These are phyloP conservation scores for Suhomyces guaymorum DNA, from an alignment of 1,139 yeast species.

Conservation along the genomic window DNA sequence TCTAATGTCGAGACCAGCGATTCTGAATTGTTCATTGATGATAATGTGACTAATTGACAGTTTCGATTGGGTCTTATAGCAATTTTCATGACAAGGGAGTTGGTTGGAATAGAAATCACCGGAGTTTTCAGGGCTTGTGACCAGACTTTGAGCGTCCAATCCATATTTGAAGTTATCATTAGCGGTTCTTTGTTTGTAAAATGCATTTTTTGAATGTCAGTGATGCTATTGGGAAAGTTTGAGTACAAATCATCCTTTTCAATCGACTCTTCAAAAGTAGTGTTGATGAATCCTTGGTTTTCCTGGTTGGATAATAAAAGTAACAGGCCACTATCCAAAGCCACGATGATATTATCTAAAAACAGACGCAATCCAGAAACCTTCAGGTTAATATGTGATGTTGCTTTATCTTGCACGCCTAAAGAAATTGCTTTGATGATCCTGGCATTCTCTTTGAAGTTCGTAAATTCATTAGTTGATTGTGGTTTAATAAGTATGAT, in stretches of 20 bases:
- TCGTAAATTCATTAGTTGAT: constrained; percentile 15
- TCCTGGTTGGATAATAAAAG: constrained; percentile 35
- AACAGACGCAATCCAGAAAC: constrained; percentile 17
- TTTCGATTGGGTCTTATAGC: constrained; percentile 43
- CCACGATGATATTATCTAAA: constrained; percentile 39
- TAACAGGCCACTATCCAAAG: constrained; percentile 50
- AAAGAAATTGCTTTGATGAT: constrained; percentile 10
- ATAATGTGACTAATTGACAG: constrained; percentile 51
- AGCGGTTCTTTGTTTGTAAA: constrained; percentile 8
- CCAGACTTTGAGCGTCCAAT: constrained; percentile 37
- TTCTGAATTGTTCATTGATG: constrained; percentile 30
- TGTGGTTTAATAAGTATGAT: constrained; percentile 16
- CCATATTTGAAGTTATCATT: constrained; percentile 28
- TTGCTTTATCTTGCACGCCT: constrained; percentile 1
- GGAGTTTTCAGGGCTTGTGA: constrained; percentile 16
- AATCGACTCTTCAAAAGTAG: constrained; percentile 16
- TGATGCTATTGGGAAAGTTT: constrained; percentile 5
- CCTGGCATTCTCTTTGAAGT: constrained; percentile 12
- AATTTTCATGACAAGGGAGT: constrained; percentile 44
- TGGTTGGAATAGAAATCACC: constrained; percentile 30
- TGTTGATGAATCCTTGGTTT: constrained; percentile 31
- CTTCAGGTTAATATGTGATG: constrained; percentile 5
- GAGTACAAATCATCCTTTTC: constrained; percentile 11
- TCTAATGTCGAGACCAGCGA: constrained; percentile 37
- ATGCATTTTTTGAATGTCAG: constrained; percentile 10